Base-by-base conservation (phyloP, 73 alveolate genomes). In the Paramecium caudatum region DNA sequence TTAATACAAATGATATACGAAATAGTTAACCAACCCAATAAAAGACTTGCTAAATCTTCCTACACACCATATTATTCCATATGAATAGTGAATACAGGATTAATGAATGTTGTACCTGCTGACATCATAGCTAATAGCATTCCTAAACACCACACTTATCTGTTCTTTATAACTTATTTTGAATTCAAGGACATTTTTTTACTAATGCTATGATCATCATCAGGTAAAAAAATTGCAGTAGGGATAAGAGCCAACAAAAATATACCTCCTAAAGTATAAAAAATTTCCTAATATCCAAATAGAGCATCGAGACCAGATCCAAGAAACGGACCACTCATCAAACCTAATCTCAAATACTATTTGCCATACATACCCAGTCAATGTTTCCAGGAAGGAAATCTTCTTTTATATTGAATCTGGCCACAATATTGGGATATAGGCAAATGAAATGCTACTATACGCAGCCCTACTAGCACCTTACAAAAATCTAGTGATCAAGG, bases 381-480 rank as follows among this genome's bases (percentile, higher is more conserved):
- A 41, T 12, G 61, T 78, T 10, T 78, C 84, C 10, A 70, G 65
- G 3, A 78, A 41, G 9, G 90, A 62, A 0, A 78, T 61, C 34
- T 62, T 45, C 41, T 86, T 37, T 62, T 62, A 27, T 23, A 62
- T 61, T 8, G 90, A 63, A 81, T 86, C 93, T 23, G 93, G 93
- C 93, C 93, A 86, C 36, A 86, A 27, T 21, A 62, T 36, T 9
- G 93, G 93, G 2, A 86, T 61, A 13, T 62, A 86, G 1, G 90
- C 93, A 47, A 86, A 86, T 25, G 93, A 62, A 5, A 78, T 78
- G 65, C 90, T 78, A 86, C 93, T 78, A 41, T 86, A 86, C 7
- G 90, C 82, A 7, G 93, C 82, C 43, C 93, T 48, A 32, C 90
- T 62, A 4, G 93, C 93, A 21, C 93, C 93, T 19, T 86, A 41